Evolutionary conservation across 2,329 filamentous ascomycete genomes (phyloP).

Genomic region (Xylaria sp.): DNA sequence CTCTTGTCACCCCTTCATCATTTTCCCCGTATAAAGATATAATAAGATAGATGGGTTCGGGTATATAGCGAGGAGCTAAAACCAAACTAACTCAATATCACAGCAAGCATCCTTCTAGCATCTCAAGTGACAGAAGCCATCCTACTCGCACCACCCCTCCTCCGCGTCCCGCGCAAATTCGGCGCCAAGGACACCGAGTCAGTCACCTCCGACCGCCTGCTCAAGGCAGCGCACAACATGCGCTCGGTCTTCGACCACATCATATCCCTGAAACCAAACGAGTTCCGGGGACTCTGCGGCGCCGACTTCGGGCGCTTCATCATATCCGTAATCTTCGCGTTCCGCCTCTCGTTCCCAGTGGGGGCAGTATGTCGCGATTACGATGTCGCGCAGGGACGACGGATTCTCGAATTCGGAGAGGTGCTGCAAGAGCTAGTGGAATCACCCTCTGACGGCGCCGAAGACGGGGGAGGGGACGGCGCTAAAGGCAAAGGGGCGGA

Average conservation of each 20-base stretch:
- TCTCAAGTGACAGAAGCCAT: constrained; percentile 54
- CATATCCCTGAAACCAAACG: constrained; percentile 37
- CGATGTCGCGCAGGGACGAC: constrained; percentile 51
- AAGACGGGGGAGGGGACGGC: constrained; percentile 8
- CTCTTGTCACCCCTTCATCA: neutral
- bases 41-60: neutral
- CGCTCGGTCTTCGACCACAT: constrained; percentile 52
- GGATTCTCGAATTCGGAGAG: constrained; percentile 53
- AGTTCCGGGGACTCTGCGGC: constrained; percentile 54
- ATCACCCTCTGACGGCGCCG: neutral
- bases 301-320: constrained; percentile 60
- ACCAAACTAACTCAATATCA: constrained; percentile 7
- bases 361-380: constrained; percentile 54
- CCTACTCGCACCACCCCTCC: constrained; percentile 54
- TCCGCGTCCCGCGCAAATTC: constrained; percentile 38
- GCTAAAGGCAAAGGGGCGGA: constrained; percentile 26
- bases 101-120: constrained; percentile 52
- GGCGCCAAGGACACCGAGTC: constrained; percentile 32
- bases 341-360: constrained; percentile 61
- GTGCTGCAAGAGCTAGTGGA: constrained; percentile 15
- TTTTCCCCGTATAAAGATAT: neutral
- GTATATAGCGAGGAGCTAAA: neutral
- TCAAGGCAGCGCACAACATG: constrained; percentile 41
- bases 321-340: constrained; percentile 55
- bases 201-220: constrained; percentile 41